Conservation (phyloP, 2,329 filamentous ascomycete species). For the Rhexocercosporidium sp. region DNA sequence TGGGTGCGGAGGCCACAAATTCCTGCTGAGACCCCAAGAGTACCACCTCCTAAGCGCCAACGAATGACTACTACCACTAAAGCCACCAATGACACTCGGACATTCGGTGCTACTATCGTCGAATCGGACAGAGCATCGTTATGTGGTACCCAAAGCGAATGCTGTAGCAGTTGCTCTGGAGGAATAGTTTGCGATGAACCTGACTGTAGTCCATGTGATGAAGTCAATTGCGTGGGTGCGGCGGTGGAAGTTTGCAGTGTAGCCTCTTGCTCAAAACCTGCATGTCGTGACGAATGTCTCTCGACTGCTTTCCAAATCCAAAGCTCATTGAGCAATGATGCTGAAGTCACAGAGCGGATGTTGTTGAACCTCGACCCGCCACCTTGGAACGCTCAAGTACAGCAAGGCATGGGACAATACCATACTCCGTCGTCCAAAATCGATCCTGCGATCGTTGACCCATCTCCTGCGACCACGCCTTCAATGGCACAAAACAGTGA, state of each 20-base stretch:
- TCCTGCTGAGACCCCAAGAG: not conserved
- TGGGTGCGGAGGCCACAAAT: not conserved
- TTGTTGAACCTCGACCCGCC: conserved; percentile 18
- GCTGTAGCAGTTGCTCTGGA: conserved; percentile 39
- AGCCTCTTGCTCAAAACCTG: conserved; percentile 29
- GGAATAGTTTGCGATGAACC: conserved; percentile 33
- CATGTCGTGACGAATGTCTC: conserved; percentile 33
- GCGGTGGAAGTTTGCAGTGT: conserved; percentile 31
- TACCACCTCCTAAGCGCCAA: conserved; percentile 22
- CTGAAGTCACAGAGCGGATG: conserved; percentile 5
- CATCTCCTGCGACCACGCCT: conserved; percentile 29
- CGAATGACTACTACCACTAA: conserved; percentile 3
- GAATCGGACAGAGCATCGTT: conserved; percentile 2
- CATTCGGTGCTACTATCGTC: not conserved
- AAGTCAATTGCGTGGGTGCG: conserved; percentile 22
- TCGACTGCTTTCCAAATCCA: conserved; percentile 22
- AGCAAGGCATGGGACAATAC: conserved; percentile 3
- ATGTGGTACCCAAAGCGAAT: conserved; percentile 29
- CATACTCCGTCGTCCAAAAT: not conserved
- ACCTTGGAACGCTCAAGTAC: conserved; percentile 11
- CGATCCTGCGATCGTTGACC: conserved; percentile 11
- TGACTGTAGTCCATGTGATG: conserved; percentile 32
- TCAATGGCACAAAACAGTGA: conserved; percentile 28
- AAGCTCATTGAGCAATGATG: conserved; percentile 11
- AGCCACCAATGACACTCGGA: not conserved